A percentile compares a stretch with the other conserved stretches of the same genome.
phyloP scores from a whole-genome alignment of 441 rosid species.

The Gossypium lobatum region DNA sequence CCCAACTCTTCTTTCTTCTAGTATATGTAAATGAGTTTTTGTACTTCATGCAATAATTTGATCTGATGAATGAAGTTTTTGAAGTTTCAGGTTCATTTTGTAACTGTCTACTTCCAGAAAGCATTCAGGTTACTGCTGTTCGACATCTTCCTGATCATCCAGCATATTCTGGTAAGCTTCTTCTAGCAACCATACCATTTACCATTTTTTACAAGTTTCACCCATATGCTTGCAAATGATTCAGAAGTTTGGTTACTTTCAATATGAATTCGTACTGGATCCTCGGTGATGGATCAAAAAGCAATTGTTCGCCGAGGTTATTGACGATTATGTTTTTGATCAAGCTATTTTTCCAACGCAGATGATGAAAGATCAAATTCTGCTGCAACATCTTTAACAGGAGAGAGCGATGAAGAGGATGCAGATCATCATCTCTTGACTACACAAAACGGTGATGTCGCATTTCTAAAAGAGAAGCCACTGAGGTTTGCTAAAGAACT shows the following conservation, averaged over 20 bases:
- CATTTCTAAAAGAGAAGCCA: slow-evolving; percentile 48
- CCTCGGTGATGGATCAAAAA: background rate
- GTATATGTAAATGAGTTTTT: background rate
- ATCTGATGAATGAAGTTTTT: slow-evolving; percentile 17
- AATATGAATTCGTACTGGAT: background rate
- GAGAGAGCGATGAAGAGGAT: slow-evolving; percentile 41
- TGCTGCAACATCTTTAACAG: slow-evolving; percentile 25
- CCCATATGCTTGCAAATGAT: background rate
- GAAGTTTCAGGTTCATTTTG: slow-evolving; percentile 83
- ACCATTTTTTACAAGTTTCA: background rate
- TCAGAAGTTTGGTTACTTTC: background rate
- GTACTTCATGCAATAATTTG: background rate
- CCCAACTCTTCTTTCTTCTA: slow-evolving; percentile 4
- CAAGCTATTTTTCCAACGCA: slow-evolving; percentile 12
- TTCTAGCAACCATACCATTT: background rate
- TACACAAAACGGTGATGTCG: slow-evolving; percentile 40
- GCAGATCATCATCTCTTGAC: slow-evolving; percentile 55
- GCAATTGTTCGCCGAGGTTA: background rate
- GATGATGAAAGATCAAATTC: slow-evolving; percentile 47
- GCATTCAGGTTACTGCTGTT: slow-evolving; percentile 80
- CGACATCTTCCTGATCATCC: slow-evolving; percentile 75
- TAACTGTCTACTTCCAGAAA: slow-evolving; percentile 86
- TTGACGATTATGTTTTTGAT: background rate
- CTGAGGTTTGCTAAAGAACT: slow-evolving; percentile 46
- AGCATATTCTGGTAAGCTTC: slow-evolving; percentile 56